Evolutionary conservation across 192 early-diverging fungal genomes (phyloP).

Genomic region (Backusella liffmaniae): DNA sequence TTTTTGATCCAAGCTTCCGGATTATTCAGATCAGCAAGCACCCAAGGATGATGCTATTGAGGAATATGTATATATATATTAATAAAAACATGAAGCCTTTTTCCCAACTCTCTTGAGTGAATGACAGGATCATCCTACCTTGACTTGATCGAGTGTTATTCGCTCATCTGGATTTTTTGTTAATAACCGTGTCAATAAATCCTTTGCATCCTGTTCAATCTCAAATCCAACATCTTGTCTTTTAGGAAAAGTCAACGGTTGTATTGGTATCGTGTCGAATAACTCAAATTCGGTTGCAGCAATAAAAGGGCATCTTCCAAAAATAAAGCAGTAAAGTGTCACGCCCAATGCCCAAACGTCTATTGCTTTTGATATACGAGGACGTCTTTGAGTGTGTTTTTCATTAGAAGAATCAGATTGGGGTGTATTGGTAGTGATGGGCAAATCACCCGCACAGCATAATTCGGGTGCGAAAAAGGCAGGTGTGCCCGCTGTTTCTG

Average conservation of each 20-base stretch:
- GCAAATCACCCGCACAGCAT: slow-evolving; percentile 65
- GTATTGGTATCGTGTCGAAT: slow-evolving; percentile 85
- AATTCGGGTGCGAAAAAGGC: slow-evolving; percentile 99
- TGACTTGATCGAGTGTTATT: slow-evolving; percentile 87
- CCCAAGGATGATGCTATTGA: slow-evolving; percentile 77
- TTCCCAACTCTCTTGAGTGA: no score
- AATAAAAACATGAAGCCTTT: no score
- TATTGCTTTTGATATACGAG: slow-evolving; percentile 82
- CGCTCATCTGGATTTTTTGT: slow-evolving; percentile 90
- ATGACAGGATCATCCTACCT: slow-evolving; percentile 41
- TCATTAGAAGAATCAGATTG: background rate
- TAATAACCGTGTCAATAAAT: slow-evolving; percentile 73
- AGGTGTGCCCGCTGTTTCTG: slow-evolving; percentile 94
- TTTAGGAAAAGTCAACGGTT: slow-evolving; percentile 58
- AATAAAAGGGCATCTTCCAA: slow-evolving; percentile 90
- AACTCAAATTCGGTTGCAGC: slow-evolving; percentile 97
- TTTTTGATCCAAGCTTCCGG: slow-evolving; percentile 73
- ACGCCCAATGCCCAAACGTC: slow-evolving; percentile 99
- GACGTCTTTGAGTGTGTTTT: slow-evolving; percentile 20
- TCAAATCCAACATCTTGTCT: slow-evolving; percentile 20
- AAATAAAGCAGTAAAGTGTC: slow-evolving; percentile 93
- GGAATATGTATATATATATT: no score
- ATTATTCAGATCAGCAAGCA: slow-evolving; percentile 64
- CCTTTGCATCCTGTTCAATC: slow-evolving; percentile 61
- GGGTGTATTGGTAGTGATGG: background rate